These are phyloP conservation scores for Pythium aristosporum DNA, from an alignment of 352 stramenopile species.

Conservation along the genomic window DNA sequence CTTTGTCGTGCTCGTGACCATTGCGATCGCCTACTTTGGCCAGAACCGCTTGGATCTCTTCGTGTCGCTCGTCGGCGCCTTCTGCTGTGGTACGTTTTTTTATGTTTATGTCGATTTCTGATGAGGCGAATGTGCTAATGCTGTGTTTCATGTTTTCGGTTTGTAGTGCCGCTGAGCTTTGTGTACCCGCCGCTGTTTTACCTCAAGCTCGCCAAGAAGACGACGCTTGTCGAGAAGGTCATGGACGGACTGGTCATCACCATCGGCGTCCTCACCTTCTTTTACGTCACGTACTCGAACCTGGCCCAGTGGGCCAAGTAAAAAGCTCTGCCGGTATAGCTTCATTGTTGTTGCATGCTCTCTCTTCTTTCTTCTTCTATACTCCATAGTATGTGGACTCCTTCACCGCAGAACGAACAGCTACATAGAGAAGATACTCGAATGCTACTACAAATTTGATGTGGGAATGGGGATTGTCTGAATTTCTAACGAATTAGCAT, in stretches of 20 bases:
- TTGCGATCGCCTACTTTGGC: slow-evolving; percentile 75
- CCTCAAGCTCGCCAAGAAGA: slow-evolving; percentile 61
- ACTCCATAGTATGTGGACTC: too few species aligned
- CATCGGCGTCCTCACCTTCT: slow-evolving; percentile 72
- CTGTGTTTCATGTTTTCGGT: slow-evolving; percentile 1
- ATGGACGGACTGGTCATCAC: slow-evolving; percentile 57
- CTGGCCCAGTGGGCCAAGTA: slow-evolving; percentile 59
- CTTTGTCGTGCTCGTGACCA: slow-evolving; percentile 59
- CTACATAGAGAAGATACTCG: too few species aligned
- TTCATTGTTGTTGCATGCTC: background rate
- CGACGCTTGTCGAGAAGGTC: slow-evolving; percentile 47
- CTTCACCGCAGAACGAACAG: too few species aligned
- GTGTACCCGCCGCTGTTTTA: slow-evolving; percentile 82
- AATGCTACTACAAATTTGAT: too few species aligned
- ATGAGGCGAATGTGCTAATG: background rate
- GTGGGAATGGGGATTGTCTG: background rate
- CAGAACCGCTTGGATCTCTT: slow-evolving; percentile 76
- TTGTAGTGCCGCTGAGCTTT: slow-evolving; percentile 71
- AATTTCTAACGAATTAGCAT: background rate
- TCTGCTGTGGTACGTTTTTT: slow-evolving; percentile 66
- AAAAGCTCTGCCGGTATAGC: background rate
- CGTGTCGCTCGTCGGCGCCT: slow-evolving; percentile 78
- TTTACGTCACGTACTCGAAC: slow-evolving; percentile 84
- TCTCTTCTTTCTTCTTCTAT: background rate
- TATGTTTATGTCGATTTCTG: background rate